Base-by-base conservation (phyloP, 768 basidiomycete genomes). In the Psilocybe subaeruginosa region DNA sequence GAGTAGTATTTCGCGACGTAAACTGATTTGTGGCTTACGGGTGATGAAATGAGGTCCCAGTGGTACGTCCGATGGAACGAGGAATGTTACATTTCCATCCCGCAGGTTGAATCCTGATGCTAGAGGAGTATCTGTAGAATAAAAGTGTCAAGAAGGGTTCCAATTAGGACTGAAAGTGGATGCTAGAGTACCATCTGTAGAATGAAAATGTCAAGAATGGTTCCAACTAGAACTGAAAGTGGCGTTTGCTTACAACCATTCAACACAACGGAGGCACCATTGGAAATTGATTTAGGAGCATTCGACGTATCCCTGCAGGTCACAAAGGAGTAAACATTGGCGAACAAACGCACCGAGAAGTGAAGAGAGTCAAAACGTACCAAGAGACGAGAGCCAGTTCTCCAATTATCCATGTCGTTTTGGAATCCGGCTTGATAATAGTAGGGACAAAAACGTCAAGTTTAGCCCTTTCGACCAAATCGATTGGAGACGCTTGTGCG, bases 201-300 rank as follows among this genome's bases (percentile, higher is more conserved):
- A 49, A 12, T 35, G 19, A 49, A 27, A 27, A 39, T 30, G 31
- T 45, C 45, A 54, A 37, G 7, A 29, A 45, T n/a, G 8, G 3
- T 8, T 16, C n/a, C 41, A 37, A 52, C 11, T 14, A 1, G 31
- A 41, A 43, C 8, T 8, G 8, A 6, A 45, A 27, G 41, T 9
- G 30, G 3, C 3, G 17, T 17, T 46, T 23, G 54, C 76, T 59
- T 64, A 77, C 77, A 69, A n/a, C 66, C 54, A 61, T 74, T 68
- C 61, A 77, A 66, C 14, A 66, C 57, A 31, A 77, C 73, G 49
- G 67, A 69, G 29, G 73, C 73, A 23, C 67, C 67, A 66, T 83
- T 83, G 29, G 82, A 81, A 61, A 82, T 80, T 17, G 75, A 64
- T 6, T 39, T 62, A 0, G 82, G 82, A 0, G 77, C 74, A 56